Conservation (phyloP, 1,139 yeast genomes). For the Arxiozyma heterogenica region DNA sequence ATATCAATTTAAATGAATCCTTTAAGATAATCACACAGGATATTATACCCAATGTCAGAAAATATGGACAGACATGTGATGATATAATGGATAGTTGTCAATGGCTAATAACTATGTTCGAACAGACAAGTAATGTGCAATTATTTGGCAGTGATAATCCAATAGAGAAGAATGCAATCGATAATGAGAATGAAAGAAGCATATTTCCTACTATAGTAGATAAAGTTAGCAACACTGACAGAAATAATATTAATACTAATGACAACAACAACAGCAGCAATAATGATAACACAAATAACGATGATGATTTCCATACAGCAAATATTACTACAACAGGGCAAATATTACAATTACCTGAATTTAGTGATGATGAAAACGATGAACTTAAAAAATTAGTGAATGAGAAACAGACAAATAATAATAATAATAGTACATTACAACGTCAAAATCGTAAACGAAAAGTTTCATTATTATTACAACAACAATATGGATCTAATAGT, state of each 20-base stretch:
- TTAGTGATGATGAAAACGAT: slow-evolving; percentile 21
- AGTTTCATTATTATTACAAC: slow-evolving; percentile 27
- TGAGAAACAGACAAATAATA: neutral
- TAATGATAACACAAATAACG: slow-evolving; percentile 4
- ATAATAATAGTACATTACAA: slow-evolving; percentile 20
- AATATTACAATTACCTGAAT: slow-evolving; percentile 21
- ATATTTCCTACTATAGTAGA: slow-evolving; percentile 6
- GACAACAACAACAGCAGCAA: neutral
- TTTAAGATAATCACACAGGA: slow-evolving; percentile 27
- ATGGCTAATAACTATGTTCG: slow-evolving; percentile 27
- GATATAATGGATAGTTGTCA: slow-evolving; percentile 25
- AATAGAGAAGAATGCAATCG: neutral
- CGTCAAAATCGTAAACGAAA: slow-evolving; percentile 27
- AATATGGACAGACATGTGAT: slow-evolving; percentile 25
- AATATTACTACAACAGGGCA: slow-evolving; percentile 24
- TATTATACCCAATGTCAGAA: slow-evolving; percentile 26
- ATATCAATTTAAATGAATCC: slow-evolving; percentile 36
- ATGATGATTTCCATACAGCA: slow-evolving; percentile 14
- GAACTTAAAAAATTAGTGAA: neutral
- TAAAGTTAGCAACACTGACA: slow-evolving; percentile 9
- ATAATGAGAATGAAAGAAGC: slow-evolving; percentile 2
- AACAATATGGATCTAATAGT: slow-evolving; percentile 29
- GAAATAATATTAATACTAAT: neutral
- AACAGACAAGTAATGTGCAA: slow-evolving; percentile 26
- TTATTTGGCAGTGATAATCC: slow-evolving; percentile 6